Percentiles rank a stretch among this genome's conserved stretches.
Conservation (phyloP, 192 early-diverging fungal species). For the Powellomyces hirtus region DNA sequence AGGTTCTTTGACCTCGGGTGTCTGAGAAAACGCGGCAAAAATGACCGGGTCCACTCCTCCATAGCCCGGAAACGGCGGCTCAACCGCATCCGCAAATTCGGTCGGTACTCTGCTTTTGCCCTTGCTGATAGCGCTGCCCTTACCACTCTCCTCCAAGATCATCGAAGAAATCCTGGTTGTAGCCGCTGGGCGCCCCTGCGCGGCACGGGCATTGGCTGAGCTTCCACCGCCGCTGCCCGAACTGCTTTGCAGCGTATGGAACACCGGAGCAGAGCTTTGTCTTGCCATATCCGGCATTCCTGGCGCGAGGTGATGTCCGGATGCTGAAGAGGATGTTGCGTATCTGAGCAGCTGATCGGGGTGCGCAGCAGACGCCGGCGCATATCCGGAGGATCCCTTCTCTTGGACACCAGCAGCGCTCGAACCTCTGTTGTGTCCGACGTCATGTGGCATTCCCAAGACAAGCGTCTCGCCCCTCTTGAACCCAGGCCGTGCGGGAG, state of each 20-base stretch:
- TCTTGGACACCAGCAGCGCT: no score
- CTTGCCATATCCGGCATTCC: constrained; percentile 14
- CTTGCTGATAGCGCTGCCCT: not conserved
- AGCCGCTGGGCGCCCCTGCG: not conserved
- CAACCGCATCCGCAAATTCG: not conserved
- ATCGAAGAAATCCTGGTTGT: not conserved
- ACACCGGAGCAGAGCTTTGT: constrained; percentile 11
- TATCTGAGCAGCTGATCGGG: not conserved
- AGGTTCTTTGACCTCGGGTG: not conserved
- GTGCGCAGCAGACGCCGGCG: not conserved
- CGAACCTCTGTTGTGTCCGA: not conserved
- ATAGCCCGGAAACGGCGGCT: constrained; percentile 38
- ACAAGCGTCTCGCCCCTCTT: constrained; percentile 2
- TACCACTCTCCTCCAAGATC: not conserved
- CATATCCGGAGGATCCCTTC: no score
- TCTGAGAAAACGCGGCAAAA: constrained; percentile 20
- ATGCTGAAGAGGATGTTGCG: not conserved
- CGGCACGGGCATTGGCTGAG: not conserved
- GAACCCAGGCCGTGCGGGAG: constrained; percentile 8
- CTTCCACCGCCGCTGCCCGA: not conserved
- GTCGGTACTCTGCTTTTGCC: no score
- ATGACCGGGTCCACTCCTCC: constrained; percentile 14
- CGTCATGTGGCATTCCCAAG: constrained; percentile 18
- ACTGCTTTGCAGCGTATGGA: not conserved
- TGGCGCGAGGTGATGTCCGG: not conserved